Percentiles rank a stretch among this genome's conserved stretches.
These are phyloP conservation scores for Gaultheria prostrata DNA, from an alignment of 148 eudicot genomes.

Conservation along the genomic window DNA sequence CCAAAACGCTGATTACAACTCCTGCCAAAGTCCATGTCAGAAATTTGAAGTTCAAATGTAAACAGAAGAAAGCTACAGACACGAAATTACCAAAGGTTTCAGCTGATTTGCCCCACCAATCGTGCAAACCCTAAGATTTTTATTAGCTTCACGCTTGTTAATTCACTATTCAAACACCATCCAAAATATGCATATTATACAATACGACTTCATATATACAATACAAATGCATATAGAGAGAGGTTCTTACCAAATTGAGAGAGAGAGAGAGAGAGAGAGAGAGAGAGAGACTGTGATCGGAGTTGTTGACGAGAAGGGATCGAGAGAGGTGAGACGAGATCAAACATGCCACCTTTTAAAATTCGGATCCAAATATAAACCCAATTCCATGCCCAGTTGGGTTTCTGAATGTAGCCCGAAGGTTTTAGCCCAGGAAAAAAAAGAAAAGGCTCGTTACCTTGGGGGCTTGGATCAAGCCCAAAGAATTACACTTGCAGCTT, in stretches of 20 bases:
- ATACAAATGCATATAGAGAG: not conserved
- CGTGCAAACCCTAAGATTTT: not conserved
- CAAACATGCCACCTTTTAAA: not conserved
- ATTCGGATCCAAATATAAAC: not conserved
- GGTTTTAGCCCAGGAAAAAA: not conserved
- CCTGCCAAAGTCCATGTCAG: constrained; percentile 10
- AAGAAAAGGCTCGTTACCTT: not conserved
- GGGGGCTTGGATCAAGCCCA: not conserved
- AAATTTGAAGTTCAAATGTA: not conserved
- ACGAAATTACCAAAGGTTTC: not conserved
- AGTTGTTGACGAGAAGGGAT: not conserved
- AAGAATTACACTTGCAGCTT: not conserved
- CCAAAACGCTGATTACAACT: not conserved
- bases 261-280: constrained; percentile 7
- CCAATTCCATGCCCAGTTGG: not conserved
- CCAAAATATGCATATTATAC: not conserved
- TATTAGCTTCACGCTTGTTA: not conserved
- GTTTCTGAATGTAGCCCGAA: not conserved
- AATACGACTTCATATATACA: not conserved
- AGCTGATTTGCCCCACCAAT: not conserved
- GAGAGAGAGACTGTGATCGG: not conserved
- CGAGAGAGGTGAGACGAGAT: not conserved
- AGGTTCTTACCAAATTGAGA: not conserved
- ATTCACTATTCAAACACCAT: not conserved
- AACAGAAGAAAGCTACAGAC: not conserved